Evolutionary conservation across 768 basidiomycete genomes (phyloP).

Genomic region (Xerocomus spinulosus): DNA sequence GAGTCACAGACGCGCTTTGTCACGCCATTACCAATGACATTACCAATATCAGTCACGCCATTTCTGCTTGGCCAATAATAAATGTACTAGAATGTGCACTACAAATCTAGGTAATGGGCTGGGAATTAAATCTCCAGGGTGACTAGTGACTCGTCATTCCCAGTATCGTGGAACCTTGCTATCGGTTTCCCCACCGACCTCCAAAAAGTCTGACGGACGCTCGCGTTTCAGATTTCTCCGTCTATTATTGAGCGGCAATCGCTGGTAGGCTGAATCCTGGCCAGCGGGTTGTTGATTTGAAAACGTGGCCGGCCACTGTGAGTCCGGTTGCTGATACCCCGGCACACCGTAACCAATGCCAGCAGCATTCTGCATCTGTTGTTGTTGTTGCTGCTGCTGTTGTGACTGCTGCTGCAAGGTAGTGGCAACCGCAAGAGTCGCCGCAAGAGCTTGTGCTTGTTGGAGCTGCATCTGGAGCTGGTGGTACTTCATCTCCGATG

Average conservation of each 20-base stretch:
- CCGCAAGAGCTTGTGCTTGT: constrained; percentile 71
- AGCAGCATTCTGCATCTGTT: constrained; percentile 33
- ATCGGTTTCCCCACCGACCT: constrained; percentile 61
- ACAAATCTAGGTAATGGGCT: too few relatives aligned
- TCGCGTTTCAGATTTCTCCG: constrained; percentile 76
- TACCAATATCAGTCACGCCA: constrained; percentile 10
- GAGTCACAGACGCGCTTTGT: constrained; percentile 22
- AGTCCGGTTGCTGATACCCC: constrained; percentile 38
- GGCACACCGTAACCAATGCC: constrained; percentile 40
- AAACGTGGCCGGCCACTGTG: constrained; percentile 46
- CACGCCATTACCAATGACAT: constrained; percentile 4
- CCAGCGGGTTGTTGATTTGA: constrained; percentile 60
- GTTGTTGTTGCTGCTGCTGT: constrained; percentile 37
- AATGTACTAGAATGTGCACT: too few relatives aligned
- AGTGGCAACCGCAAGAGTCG: constrained; percentile 55
- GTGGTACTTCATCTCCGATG: constrained; percentile 79
- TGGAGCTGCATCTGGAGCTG: constrained; percentile 75
- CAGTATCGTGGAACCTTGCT: constrained; percentile 69
- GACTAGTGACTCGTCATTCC: constrained; percentile 51
- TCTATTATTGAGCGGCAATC: constrained; percentile 76
- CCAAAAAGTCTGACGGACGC: constrained; percentile 78
- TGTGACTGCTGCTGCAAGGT: constrained; percentile 49
- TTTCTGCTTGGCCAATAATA: neutral
- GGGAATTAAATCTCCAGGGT: neutral
- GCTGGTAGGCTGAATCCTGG: constrained; percentile 84